Evolutionary conservation across 495 filamentous ascomycete species (phyloP), one percentile per base, ranked within the genome.

Genomic region (Melanomma pulvis-pyrius): DNA sequence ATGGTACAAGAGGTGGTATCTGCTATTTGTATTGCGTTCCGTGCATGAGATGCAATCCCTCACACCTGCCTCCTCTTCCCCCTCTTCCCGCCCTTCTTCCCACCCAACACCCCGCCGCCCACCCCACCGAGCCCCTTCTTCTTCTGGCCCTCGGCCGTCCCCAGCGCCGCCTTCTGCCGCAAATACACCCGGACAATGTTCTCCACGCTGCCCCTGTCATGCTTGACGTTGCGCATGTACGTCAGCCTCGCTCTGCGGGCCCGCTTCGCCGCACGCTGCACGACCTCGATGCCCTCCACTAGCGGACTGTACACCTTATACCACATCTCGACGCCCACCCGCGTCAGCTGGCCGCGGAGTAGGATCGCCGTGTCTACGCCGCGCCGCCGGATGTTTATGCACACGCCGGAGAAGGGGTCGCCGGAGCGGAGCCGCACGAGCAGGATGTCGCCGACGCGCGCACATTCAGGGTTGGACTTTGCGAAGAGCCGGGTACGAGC

Each of bases 291-390:
- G 61, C 90, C 90, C 71, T 89, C 84, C 53, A 98, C 88, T 75
- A 90, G 91, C 64, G 92, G 92, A 67, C 83, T 88, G 80, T 92
- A 98, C 54, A 96, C 80, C 84, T 98, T 99, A 74, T 88, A 91
- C 84, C 91, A 97, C 91, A 97, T 92, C 85, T 99, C 94, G n/a
- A 97, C 92, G 50, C 91, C 90, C 6, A 94, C 85, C 58, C 88
- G 83, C 47, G 87, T 88, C 58, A 99, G 75, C 68, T 93, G 85
- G 71, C 92, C 93, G 26, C 94, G 83, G 57, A 99, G 81, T 65
- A 97, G 76, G 47, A 98, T 84, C 0, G 87, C 88, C 6, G 91
- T 93, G 76, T 99, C 94, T 25, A 96, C 82, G 65, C 92, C 93
- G 6, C 85, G 84, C 36, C 92, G 82, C 28, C 92, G 87, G 73